Conservation (phyloP, 2,329 filamentous ascomycete species). For the Daldinia eschscholtzii region DNA sequence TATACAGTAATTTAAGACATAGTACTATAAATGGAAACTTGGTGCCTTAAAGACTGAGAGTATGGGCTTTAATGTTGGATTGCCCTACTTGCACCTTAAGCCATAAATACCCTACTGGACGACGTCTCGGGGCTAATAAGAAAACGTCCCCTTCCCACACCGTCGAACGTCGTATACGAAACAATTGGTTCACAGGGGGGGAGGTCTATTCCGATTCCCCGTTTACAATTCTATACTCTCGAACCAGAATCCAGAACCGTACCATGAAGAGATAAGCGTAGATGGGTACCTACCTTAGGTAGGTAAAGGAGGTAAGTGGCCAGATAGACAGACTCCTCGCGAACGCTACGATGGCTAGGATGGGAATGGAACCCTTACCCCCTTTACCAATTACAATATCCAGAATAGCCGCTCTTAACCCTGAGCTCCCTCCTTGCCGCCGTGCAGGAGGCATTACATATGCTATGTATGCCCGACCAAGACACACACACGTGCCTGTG, state of each 20-base stretch:
- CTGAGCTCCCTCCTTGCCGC: conserved; percentile 30
- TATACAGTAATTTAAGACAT: conserved; percentile 9
- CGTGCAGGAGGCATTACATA: conserved; percentile 27
- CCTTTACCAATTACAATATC: conserved; percentile 26
- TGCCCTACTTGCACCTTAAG: conserved; percentile 7
- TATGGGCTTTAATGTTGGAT: conserved; percentile 3
- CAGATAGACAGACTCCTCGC: conserved; percentile 2
- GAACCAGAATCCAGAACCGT: neutral
- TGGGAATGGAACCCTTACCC: conserved; percentile 20
- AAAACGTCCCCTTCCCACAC: conserved; percentile 1
- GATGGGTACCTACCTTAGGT: neutral
- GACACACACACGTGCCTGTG: conserved; percentile 8
- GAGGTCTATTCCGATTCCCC: conserved; percentile 9
- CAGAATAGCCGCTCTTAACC: conserved; percentile 42
- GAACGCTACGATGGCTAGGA: neutral
- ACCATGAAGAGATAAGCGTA: neutral
- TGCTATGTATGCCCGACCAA: conserved; percentile 19
- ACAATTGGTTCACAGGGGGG: conserved; percentile 5
- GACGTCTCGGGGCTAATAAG: conserved; percentile 9
- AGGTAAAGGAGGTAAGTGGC: neutral
- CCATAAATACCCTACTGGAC: conserved; percentile 13
- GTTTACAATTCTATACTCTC: neutral
- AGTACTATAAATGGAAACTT: conserved; percentile 11
- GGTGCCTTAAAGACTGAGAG: conserved; percentile 5
- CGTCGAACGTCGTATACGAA: conserved; percentile 11